A percentile compares a stretch with the other conserved stretches of the same genome.
phyloP scores from a whole-genome alignment of 192 early-diverging fungal genomes.

The Entrophospora sp. region DNA sequence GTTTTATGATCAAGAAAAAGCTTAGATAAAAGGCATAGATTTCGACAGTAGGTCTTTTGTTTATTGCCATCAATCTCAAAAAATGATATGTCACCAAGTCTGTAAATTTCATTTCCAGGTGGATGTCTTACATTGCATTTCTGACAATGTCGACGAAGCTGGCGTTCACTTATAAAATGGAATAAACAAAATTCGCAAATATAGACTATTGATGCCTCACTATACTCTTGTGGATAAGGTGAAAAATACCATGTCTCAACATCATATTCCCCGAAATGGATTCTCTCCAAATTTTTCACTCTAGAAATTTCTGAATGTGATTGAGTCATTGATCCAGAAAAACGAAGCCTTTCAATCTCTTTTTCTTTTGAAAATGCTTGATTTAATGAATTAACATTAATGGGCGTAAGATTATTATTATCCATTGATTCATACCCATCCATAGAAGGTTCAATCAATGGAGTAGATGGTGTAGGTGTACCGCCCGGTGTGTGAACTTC shows the following conservation, averaged over 20 bases:
- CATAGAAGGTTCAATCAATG: not conserved
- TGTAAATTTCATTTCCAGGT: constrained; percentile 99
- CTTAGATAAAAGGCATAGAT: constrained; percentile 93
- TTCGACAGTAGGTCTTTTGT: constrained; percentile 88
- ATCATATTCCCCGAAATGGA: constrained; percentile 86
- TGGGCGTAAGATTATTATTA: not conserved
- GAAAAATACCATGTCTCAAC: constrained; percentile 99
- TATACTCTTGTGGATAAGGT: constrained; percentile 87
- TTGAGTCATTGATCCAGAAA: constrained; percentile 94
- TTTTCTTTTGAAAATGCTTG: constrained; percentile 81
- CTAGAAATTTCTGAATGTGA: constrained; percentile 86
- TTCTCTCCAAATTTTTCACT: constrained; percentile 89
- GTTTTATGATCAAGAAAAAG: constrained; percentile 99
- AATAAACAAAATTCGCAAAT: constrained; percentile 96
- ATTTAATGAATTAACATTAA: not conserved
- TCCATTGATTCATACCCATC: not conserved
- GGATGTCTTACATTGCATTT: constrained; percentile 92
- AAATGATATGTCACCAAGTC: constrained; percentile 83
- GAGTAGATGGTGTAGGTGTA: constrained; percentile 28
- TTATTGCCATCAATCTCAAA: constrained; percentile 97
- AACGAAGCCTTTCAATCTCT: constrained; percentile 92
- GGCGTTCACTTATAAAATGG: constrained; percentile 62
- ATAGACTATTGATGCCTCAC: constrained; percentile 67
- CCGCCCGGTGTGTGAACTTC: constrained; percentile 28
- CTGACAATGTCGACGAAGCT: constrained; percentile 70